These are phyloP conservation scores for Candida chauliodis DNA, from an alignment of 805 yeast genomes.

Conservation along the genomic window DNA sequence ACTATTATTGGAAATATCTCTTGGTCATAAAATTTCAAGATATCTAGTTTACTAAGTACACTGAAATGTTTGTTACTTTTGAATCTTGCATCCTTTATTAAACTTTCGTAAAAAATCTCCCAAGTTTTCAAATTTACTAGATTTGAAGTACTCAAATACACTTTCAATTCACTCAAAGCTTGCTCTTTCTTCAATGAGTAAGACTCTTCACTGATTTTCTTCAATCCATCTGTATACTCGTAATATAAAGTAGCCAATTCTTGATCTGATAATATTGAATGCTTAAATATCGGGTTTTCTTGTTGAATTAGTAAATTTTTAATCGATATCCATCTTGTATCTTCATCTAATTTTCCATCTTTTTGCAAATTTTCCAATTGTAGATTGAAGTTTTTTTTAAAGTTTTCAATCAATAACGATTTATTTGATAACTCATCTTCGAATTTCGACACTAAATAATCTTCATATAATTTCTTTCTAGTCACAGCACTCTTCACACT, in stretches of 20 bases:
- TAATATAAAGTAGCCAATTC: constrained; percentile 54
- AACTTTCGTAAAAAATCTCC: constrained; percentile 31
- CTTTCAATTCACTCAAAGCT: constrained; percentile 52
- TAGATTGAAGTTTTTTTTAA: constrained; percentile 49
- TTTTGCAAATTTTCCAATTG: constrained; percentile 38
- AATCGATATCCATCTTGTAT: constrained; percentile 63
- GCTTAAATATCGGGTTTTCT: constrained; percentile 64
- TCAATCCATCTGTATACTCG: constrained; percentile 44
- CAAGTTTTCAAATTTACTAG: constrained; percentile 31
- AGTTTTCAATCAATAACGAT: constrained; percentile 50
- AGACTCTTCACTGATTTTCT: constrained; percentile 23
- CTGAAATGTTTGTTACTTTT: constrained; percentile 56
- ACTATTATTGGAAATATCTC: constrained; percentile 29
- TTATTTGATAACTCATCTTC: constrained; percentile 53
- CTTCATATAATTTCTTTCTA: constrained; percentile 62
- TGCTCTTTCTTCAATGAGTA: constrained; percentile 31
- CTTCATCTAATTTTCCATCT: constrained; percentile 42
- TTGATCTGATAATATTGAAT: constrained; percentile 54
- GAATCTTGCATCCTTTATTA: constrained; percentile 48
- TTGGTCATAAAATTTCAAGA: constrained; percentile 48
- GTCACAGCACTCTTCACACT: constrained; percentile 54
- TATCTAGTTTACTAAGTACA: constrained; percentile 54
- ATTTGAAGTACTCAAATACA: constrained; percentile 41
- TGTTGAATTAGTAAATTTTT: constrained; percentile 47
- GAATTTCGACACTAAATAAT: constrained; percentile 43